Conservation (phyloP, 2,329 filamentous ascomycete species). For the Graphilbum fragrans region DNA sequence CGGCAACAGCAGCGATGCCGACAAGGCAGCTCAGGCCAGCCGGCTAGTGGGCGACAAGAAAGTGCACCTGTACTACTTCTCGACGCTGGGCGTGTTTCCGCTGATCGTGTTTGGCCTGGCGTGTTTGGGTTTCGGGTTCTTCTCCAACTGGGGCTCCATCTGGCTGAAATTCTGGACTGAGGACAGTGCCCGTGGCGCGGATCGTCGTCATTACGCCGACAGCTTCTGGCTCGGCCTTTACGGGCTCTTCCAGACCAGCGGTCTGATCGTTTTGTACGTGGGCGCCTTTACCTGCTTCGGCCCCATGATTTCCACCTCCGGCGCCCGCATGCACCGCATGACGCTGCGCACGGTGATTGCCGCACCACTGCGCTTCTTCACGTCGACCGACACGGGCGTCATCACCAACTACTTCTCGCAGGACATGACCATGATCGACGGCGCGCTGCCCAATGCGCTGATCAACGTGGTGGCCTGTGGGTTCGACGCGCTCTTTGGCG, state of each 20-base stretch:
- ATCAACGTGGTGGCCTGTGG: conserved; percentile 12
- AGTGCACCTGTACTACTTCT: conserved; percentile 13
- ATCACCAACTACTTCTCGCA: conserved; percentile 28
- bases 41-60: conserved; percentile 2
- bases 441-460: conserved; percentile 21
- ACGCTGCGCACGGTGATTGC: conserved; percentile 19
- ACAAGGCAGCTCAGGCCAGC: not conserved
- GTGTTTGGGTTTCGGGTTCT: conserved; percentile 11
- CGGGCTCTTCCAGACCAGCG: conserved; percentile 12
- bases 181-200: conserved; percentile 5
- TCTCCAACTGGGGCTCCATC: conserved; percentile 14
- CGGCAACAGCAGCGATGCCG: not conserved
- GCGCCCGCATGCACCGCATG: conserved; percentile 15
- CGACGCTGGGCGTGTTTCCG: conserved; percentile 7
- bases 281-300: conserved; percentile 11
- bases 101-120: conserved; percentile 8
- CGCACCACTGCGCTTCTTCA: conserved; percentile 21
- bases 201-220: conserved; percentile 7
- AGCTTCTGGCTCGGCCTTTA: conserved; percentile 19
- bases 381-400: conserved; percentile 21
- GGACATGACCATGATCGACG: conserved; percentile 27
- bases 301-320: conserved; percentile 11
- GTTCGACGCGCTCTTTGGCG: conserved; percentile 13
- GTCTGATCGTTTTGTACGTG: conserved; percentile 11
- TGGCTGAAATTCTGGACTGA: conserved; percentile 19